Conservation (phyloP, 768 basidiomycete genomes). For the Termitomyces sp. region DNA sequence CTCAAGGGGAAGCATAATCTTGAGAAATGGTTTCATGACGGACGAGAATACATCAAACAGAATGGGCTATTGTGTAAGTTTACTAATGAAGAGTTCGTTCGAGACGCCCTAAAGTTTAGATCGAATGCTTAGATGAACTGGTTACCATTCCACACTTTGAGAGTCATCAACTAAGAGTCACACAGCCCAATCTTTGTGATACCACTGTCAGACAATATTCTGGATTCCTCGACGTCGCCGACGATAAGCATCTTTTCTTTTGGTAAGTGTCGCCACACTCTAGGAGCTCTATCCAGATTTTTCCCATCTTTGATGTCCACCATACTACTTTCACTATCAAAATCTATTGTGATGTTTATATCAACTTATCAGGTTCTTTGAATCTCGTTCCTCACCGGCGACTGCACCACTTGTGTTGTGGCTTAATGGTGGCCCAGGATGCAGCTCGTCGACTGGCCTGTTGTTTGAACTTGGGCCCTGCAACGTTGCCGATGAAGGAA, state of each 20-base stretch:
- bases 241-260: constrained; percentile 84
- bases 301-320: background rate
- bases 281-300: background rate
- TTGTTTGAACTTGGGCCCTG: constrained; percentile 95
- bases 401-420: constrained; percentile 85
- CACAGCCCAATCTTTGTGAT: constrained; percentile 75
- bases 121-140: constrained; percentile 52
- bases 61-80: constrained; percentile 68
- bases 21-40: constrained; percentile 61
- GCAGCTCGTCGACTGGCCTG: constrained; percentile 77
- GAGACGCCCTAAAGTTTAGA: background rate
- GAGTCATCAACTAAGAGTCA: constrained; percentile 55
- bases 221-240: constrained; percentile 79
- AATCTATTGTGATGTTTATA: background rate
- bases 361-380: constrained; percentile 69
- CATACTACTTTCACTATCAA: background rate
- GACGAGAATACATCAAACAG: constrained; percentile 65
- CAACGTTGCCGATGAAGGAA: constrained; percentile 61
- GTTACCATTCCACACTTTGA: constrained; percentile 50
- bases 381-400: constrained; percentile 69
- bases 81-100: background rate
- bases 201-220: constrained; percentile 75
- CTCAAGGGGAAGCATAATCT: constrained; percentile 43
- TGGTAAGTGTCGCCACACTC: constrained; percentile 46
- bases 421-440: constrained; percentile 82